These are phyloP conservation scores for Saccharomyces eubayanus DNA, from an alignment of 805 yeast genomes.

Conservation along the genomic window DNA sequence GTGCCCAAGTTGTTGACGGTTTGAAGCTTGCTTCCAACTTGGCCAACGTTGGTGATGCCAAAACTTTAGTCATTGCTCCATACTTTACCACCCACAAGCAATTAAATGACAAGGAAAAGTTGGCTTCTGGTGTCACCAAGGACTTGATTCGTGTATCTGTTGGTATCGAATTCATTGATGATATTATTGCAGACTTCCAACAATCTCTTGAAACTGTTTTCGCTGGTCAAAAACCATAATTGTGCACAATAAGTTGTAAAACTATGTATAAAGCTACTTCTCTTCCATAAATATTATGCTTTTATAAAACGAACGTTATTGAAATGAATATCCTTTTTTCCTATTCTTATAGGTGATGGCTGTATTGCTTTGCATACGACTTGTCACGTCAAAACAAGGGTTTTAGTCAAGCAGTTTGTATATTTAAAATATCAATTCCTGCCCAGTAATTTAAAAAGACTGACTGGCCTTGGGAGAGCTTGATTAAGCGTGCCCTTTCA, in stretches of 20 bases:
- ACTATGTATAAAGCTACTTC: background rate
- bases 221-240: conserved; percentile 21
- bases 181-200: conserved; percentile 80
- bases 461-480: too few relatives aligned
- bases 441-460: too few relatives aligned
- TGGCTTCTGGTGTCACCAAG: conserved; percentile 77
- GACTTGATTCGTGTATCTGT: conserved; percentile 83
- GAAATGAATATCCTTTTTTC: background rate
- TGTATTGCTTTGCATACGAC: background rate
- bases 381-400: background rate
- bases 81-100: conserved; percentile 95
- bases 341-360: background rate
- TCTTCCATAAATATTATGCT: background rate
- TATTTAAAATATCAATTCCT: background rate
- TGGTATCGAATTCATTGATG: conserved; percentile 89
- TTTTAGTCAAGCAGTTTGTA: background rate
- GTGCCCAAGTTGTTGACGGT: conserved; percentile 76
- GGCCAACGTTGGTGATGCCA: conserved; percentile 95
- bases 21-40: conserved; percentile 82
- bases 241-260: background rate
- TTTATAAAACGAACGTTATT: background rate
- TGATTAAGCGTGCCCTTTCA: too few relatives aligned
- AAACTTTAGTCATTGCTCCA: conserved; percentile 92
- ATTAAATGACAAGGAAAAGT: conserved; percentile 70
- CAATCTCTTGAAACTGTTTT: conserved; percentile 68